Base-by-base conservation (phyloP, 2,329 filamentous ascomycete genomes). In the Ampelomyces quisqualis region DNA sequence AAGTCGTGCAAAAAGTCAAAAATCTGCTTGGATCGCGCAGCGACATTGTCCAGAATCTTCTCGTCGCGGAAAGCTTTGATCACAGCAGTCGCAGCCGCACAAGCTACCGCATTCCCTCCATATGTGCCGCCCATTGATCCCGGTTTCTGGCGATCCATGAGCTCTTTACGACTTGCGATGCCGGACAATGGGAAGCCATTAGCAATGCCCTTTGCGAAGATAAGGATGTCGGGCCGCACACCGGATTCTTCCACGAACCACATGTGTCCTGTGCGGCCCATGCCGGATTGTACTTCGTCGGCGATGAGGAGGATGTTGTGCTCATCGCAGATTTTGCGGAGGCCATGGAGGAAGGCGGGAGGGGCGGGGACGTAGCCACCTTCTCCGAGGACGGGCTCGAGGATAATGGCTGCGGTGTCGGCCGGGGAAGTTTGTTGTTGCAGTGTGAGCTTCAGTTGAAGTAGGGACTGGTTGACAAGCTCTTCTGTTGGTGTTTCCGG, bases 211-310 rank as follows among this genome's bases (percentile, higher is more conserved):
- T 62, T 62, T 20, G 58, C 68, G 55, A 74, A 71, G 43, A 73
- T 55, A 28, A 73, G 47, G 19, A 74, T 69, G 33, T 74, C 71
- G 2, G 71, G 71, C 13, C 68, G 57, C 13, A 74, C 69, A 17
- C 60, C 63, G 42, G 60, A 72, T 42, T 73, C 68, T 45, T 74
- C 68, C 9, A 72, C 53, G 5, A 69, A 70, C 42, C 71, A 73
- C 65, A 72, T 70, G 28, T 68, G 67, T 14, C 71, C 71, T 2
- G 71, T 73, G 20, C 71, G 62, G 2, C 70, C 71, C 49, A 70
- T 72, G 7, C 71, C 71, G 20, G 57, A 70, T 38, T 73, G 71
- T 2, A 73, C 71, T 40, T 74, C 71, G 39, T 74, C 71, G 9
- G 53, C 52, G 3, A 73, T 68, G 5, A 74, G 59, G 2, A 74